Conservation (phyloP, 768 basidiomycete genomes). For the Mycena pura region DNA sequence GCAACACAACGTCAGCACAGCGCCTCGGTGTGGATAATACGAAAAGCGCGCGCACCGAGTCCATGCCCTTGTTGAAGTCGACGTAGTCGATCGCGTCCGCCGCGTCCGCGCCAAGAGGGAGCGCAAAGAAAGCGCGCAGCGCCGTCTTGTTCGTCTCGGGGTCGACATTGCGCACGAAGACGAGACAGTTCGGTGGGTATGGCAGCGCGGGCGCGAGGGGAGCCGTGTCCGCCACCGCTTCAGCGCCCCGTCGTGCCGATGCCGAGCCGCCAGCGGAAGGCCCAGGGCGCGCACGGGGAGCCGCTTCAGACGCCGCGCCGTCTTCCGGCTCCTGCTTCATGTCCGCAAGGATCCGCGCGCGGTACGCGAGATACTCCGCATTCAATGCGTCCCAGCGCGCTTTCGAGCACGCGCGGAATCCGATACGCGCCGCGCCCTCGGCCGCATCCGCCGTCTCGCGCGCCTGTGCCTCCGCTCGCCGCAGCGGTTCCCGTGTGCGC, state of each 20-base stretch:
- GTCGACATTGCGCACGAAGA: conserved; percentile 75
- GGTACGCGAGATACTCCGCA: conserved; percentile 73
- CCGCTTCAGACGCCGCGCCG: not conserved
- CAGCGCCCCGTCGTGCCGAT: not conserved
- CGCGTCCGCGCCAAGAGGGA: conserved; percentile 40
- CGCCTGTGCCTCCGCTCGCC: no score
- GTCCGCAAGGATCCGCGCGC: conserved; percentile 54
- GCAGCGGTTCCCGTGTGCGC: conserved; percentile 31
- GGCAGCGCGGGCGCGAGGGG: conserved; percentile 28
- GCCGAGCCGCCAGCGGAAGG: not conserved
- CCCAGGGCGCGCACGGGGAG: not conserved
- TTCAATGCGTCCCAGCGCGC: conserved; percentile 67
- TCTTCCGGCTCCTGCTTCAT: conserved; percentile 37
- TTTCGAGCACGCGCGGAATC: conserved; percentile 65
- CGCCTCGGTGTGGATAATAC: no score
- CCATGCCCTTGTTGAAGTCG: conserved; percentile 80
- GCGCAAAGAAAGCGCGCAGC: conserved; percentile 65
- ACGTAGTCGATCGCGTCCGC: conserved; percentile 70
- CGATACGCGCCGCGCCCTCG: conserved; percentile 63
- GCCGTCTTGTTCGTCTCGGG: conserved; percentile 84
- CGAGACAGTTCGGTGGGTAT: conserved; percentile 70
- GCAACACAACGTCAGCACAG: not conserved
- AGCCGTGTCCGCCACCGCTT: not conserved
- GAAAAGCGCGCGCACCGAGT: conserved; percentile 58
- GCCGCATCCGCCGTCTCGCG: no score